Evolutionary conservation across 306 rosid species (phyloP).

Genomic region (Lotus japonicus): DNA sequence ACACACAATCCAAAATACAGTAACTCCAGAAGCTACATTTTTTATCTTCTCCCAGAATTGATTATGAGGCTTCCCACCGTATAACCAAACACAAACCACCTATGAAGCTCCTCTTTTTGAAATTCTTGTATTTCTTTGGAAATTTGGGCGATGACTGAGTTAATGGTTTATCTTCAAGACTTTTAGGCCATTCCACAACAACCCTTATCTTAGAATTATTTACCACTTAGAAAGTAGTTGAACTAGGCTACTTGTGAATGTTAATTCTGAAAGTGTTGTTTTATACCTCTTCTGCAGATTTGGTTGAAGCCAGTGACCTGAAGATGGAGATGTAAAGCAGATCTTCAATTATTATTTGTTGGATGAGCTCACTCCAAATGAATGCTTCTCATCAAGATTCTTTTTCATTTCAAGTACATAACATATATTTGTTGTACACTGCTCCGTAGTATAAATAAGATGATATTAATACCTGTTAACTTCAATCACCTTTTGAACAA

Average conservation of each 20-base stretch:
- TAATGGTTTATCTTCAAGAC: no score
- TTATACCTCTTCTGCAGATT: constrained; percentile 33
- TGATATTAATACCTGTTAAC: constrained; percentile 29
- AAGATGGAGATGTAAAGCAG: constrained; percentile 72
- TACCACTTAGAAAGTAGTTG: not conserved
- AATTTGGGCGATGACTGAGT: not conserved
- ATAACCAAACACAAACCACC: no score
- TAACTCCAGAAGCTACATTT: no score
- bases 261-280: not conserved
- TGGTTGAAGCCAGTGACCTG: constrained; percentile 50
- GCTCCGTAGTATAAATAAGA: constrained; percentile 46
- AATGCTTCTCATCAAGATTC: constrained; percentile 25
- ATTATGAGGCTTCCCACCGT: no score
- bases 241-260: not conserved
- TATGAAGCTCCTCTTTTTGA: not conserved
- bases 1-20: no score
- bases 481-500: constrained; percentile 4
- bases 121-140: not conserved
- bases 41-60: no score
- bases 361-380: constrained; percentile 32
- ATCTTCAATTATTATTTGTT: constrained; percentile 30
- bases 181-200: no score
- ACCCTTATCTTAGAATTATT: not conserved
- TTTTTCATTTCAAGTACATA: constrained; percentile 44
- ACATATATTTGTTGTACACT: constrained; percentile 58